A percentile compares a stretch with the other conserved stretches of the same genome.
phyloP scores from a whole-genome alignment of 768 basidiomycete species.

The Myochromella boudieri region DNA sequence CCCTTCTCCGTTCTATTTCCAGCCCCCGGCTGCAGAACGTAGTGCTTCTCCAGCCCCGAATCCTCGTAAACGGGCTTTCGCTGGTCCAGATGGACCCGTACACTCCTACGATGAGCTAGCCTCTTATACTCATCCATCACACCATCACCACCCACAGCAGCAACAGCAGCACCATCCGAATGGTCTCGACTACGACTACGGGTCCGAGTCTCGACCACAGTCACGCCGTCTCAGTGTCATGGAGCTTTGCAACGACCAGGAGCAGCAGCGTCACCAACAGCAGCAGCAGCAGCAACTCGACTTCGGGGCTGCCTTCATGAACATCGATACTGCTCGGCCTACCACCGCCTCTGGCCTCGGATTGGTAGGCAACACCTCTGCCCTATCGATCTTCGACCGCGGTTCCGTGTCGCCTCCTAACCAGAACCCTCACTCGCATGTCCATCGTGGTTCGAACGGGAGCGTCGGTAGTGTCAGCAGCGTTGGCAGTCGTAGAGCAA shows the following conservation, averaged over 20 bases:
- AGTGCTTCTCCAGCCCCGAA: conserved; percentile 21
- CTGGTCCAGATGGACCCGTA: conserved; percentile 50
- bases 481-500: conserved; percentile 7
- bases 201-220: conserved; percentile 72
- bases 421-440: conserved; percentile 11
- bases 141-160: conserved; percentile 5
- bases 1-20: conserved; percentile 75
- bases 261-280: neutral
- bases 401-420: conserved; percentile 13
- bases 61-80: conserved; percentile 65
- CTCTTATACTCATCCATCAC: conserved; percentile 7
- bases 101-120: conserved; percentile 19
- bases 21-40: conserved; percentile 46
- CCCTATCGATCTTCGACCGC: conserved; percentile 53
- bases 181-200: conserved; percentile 58
- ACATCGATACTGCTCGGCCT: conserved; percentile 17
- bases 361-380: conserved; percentile 46
- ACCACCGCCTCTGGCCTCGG: conserved; percentile 36
- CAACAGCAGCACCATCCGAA: conserved; percentile 1
- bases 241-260: conserved; percentile 81
- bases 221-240: conserved; percentile 81
- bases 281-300: neutral
- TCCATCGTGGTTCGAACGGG: neutral
- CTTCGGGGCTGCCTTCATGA: neutral
- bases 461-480: conserved; percentile 8